A percentile compares a stretch with the other conserved stretches of the same genome.
phyloP scores from a whole-genome alignment of 2,329 filamentous ascomycete genomes.

The Falciphora oryzae region DNA sequence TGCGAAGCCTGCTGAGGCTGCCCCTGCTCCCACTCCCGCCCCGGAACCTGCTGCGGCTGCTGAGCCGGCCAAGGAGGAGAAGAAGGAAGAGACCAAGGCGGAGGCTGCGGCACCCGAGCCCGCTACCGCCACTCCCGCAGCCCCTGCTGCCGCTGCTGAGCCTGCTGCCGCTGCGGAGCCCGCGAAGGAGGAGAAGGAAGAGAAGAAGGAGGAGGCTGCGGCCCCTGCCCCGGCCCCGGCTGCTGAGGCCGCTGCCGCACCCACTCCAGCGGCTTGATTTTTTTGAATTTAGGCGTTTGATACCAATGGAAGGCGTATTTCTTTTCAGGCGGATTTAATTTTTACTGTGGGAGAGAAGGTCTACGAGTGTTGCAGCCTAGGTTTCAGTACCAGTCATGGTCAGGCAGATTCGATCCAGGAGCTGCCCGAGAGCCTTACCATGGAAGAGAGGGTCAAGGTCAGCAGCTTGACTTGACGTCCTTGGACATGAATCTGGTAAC shows the following conservation, averaged over 20 bases:
- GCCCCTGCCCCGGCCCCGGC: conserved; percentile 1
- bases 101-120: conserved; percentile 3
- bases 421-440: too few species aligned
- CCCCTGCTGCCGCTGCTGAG: not conserved
- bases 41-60: not conserved
- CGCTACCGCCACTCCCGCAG: not conserved
- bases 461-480: too few species aligned
- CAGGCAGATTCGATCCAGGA: too few species aligned
- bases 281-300: not conserved
- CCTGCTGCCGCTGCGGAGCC: not conserved
- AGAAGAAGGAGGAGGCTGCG: conserved; percentile 2
- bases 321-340: not conserved
- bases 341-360: too few species aligned
- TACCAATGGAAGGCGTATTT: not conserved
- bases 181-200: not conserved
- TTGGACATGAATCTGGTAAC: too few species aligned
- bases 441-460: too few species aligned
- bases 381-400: too few species aligned
- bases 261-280: not conserved
- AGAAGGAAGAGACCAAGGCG: not conserved
- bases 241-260: not conserved
- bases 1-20: not conserved
- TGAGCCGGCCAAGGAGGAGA: not conserved
- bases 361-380: too few species aligned
- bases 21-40: not conserved